Base-by-base conservation (phyloP, 805 yeast species). In the Wickerhamomyces chaumierensis region DNA sequence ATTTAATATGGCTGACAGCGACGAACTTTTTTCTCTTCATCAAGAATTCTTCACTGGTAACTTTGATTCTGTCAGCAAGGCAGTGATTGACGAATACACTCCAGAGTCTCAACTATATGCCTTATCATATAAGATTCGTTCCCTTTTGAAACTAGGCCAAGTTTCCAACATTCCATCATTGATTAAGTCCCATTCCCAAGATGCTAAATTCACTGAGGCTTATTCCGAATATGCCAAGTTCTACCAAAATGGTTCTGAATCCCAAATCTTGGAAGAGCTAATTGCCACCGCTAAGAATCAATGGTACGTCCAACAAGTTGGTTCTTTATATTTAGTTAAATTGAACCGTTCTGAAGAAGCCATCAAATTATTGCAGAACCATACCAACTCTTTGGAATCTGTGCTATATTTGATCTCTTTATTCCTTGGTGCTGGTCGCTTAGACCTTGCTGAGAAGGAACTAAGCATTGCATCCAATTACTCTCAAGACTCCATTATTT, bases 401-500 rank as follows among this genome's bases (percentile, higher is more conserved):
- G 60, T 65, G 3, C 60, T 68, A 37, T 51, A 68, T 28, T 61
- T 67, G 35, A 58, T 68, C 25, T 62, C 65, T 35, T 45, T 69
- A 25, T 51, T 59, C 40, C 49, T 75, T 37, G 53, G 62, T 17
- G 64, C 66, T 36, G 60, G 65, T 39, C 62, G 67, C 39, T 45
- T 65, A 3, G 69, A 66, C 5, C 56, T 61, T n/a, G 78, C 78
- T 3, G 55, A 60, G 41, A 60, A 63, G 41, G 71, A 68, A 34
- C 61, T 76, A 21, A 53, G 53, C 44, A 54, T 48, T 28, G 69
- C 72, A 31, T 64, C 71, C 36, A 49, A 58, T 21, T 72, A 72
- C 54, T 71, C 78, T 28, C 68, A 79, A 48, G 96, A 87, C 60
- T 81, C 77, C 47, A 71, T 88, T 28, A 73, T 84, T 35, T 75